A percentile compares a stretch with the other conserved stretches of the same genome.
Conservation (phyloP, 2,329 filamentous ascomycete genomes). For the Ascochyta fabae region DNA sequence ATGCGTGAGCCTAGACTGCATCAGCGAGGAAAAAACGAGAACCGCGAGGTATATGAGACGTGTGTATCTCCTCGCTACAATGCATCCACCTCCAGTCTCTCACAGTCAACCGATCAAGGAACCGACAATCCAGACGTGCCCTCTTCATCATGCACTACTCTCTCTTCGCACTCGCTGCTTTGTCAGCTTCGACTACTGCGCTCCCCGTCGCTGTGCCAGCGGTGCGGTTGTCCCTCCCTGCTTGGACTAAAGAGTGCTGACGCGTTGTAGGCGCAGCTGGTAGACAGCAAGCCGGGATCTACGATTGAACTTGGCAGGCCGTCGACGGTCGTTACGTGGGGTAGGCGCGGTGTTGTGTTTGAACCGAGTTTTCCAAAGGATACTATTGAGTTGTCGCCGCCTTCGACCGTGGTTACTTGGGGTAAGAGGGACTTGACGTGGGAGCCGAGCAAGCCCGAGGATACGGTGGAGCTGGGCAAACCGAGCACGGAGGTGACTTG, state of each 20-base stretch:
- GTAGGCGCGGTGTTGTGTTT: not conserved
- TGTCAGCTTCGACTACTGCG: not conserved
- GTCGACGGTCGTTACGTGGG: slow-evolving; percentile 27
- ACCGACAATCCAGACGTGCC: not conserved
- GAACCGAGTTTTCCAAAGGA: slow-evolving; percentile 16
- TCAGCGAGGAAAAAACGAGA: not conserved
- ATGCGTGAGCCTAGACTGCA: not conserved
- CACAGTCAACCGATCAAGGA: not conserved
- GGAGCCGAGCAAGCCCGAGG: slow-evolving; percentile 9
- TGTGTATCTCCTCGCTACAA: not conserved
- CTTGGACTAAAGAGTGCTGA: not conserved
- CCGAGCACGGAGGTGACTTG: slow-evolving; percentile 26
- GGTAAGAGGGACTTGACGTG: slow-evolving; percentile 20
- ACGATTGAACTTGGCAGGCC: slow-evolving; percentile 23
- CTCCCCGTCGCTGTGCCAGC: not conserved
- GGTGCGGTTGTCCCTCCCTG: not conserved
- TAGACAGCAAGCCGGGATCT: slow-evolving; percentile 5
- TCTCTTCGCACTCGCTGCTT: not conserved
- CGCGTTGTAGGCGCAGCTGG: not conserved
- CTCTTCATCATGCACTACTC: not conserved
- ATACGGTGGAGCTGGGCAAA: slow-evolving; percentile 24
- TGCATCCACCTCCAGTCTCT: not conserved
- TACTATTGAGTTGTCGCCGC: slow-evolving; percentile 24
- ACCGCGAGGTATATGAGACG: not conserved
- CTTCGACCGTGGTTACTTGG: slow-evolving; percentile 28